A percentile compares a stretch with the other conserved stretches of the same genome.
These are phyloP conservation scores for Cryptosporidium ubiquitum DNA, from an alignment of 169 alveolate species.

Conservation along the genomic window DNA sequence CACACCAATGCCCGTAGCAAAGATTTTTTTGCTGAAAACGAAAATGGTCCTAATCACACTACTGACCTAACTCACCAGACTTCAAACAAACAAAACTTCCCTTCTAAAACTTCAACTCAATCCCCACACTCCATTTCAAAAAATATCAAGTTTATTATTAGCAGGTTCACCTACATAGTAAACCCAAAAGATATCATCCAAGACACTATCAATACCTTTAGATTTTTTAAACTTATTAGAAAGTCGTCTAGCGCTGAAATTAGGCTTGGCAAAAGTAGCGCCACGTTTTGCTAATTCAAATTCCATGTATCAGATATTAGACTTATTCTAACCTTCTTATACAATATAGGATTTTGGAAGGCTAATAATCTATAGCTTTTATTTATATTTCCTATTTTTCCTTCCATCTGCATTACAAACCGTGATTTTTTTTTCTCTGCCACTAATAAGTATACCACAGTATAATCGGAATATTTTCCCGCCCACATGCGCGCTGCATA, in stretches of 20 bases:
- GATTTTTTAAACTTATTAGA: background rate
- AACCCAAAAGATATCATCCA: constrained; percentile 45
- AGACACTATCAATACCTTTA: background rate
- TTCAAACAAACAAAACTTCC: background rate
- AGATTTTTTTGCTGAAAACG: background rate
- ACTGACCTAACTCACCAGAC: background rate
- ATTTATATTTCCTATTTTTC: background rate
- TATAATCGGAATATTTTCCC: constrained; percentile 4
- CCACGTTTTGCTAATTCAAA: background rate
- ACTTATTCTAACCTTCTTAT: background rate
- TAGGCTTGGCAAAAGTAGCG: background rate
- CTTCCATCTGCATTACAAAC: background rate
- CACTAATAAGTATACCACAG: background rate
- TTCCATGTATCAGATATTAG: background rate
- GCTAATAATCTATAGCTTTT: too few species aligned
- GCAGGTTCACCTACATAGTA: background rate
- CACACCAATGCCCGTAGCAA: background rate
- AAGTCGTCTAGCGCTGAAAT: background rate
- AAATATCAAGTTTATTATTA: background rate
- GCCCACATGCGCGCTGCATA: constrained; percentile 69
- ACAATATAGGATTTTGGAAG: background rate
- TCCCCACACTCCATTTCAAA: background rate
- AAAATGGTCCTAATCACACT: background rate
- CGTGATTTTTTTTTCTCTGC: background rate
- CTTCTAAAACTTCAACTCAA: background rate